Conservation (phyloP, 1,284 basidiomycete genomes). For the Boletellus sp. region DNA sequence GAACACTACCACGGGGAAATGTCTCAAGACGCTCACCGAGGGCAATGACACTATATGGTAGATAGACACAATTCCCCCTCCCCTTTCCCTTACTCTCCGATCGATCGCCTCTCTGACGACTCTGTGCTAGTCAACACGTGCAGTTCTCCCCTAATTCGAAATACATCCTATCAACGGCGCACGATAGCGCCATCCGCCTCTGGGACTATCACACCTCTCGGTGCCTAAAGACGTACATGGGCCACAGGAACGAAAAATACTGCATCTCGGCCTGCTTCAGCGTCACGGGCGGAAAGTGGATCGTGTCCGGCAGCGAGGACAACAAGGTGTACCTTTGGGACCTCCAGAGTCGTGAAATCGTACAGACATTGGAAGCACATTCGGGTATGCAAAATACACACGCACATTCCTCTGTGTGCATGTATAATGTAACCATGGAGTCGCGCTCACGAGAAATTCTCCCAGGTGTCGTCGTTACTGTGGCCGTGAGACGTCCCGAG, state of each 20-base stretch:
- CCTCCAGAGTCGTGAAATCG: conserved; percentile 79
- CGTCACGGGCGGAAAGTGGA: conserved; percentile 82
- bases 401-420: background rate
- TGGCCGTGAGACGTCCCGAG: conserved; percentile 54
- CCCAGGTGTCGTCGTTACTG: conserved; percentile 70
- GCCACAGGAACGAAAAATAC: conserved; percentile 77
- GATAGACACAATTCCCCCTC: conserved; percentile 33
- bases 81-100: background rate
- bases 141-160: conserved; percentile 93
- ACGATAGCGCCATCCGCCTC: conserved; percentile 87
- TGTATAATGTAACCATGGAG: background rate
- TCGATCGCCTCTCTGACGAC: background rate
- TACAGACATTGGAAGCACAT: conserved; percentile 78
- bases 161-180: conserved; percentile 87
- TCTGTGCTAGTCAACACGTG: conserved; percentile 66
- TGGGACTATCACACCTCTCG: conserved; percentile 95
- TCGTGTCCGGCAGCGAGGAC: conserved; percentile 91
- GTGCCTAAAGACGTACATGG: conserved; percentile 87
- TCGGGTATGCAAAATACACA: conserved; percentile 43
- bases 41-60: conserved; percentile 86
- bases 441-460: background rate
- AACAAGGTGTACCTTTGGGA: conserved; percentile 90
- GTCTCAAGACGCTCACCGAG: conserved; percentile 93
- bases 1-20: conserved; percentile 91
- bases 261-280: conserved; percentile 79